Evolutionary conservation across 2,329 filamentous ascomycete genomes (phyloP), one percentile per base, ranked within the genome.

Genomic region (Gaeumannomyces tritici): DNA sequence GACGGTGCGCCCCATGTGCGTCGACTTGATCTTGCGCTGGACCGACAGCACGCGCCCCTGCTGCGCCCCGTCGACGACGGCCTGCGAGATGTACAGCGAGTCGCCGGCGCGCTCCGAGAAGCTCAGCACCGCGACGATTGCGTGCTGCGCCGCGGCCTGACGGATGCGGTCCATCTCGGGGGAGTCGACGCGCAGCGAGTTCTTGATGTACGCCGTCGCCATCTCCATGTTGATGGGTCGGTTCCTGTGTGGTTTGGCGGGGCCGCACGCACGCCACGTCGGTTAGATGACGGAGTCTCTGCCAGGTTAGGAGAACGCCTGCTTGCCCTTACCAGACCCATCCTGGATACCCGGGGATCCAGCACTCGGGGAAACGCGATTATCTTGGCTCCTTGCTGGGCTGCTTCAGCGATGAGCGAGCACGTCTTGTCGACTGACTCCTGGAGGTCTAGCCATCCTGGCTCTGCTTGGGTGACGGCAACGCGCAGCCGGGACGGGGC

Each of bases 391-490:
- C 76, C 78, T 21, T 77, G 74, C 1, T 66, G 61, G 8, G 77
- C 77, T 0, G 82, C 83, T 65, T 83, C 77, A 28, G 69, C 66
- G 61, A 85, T 82, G 63, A 84, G 71, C 0, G 66, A 64, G 65
- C 76, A 75, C 5, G 81, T 80, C 69, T 83, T 84, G 1, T 74
- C 66, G 4, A 84, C 75, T 0, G 75, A 72, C 0, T 66, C 77
- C 8, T 73, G 68, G 3, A 84, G 73, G 64, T 85, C 79, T 4
- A 84, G 73, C 80, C 80, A 85, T 12, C 73, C 74, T 0, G 82
- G 81, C 67, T 85, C 83, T 11, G 78, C 76, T 66, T 85, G 82
- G 0, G 76, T 74, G n/a, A 79, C 78, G n/a, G 76, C 79, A 26
- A 79, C 74, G 24, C 55, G 54, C 13, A 62, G 51, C 31, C 31